A percentile compares a stretch with the other conserved stretches of the same genome.
Conservation (phyloP, 371 early-diverging fungal genomes). For the Mortierella sp. region DNA sequence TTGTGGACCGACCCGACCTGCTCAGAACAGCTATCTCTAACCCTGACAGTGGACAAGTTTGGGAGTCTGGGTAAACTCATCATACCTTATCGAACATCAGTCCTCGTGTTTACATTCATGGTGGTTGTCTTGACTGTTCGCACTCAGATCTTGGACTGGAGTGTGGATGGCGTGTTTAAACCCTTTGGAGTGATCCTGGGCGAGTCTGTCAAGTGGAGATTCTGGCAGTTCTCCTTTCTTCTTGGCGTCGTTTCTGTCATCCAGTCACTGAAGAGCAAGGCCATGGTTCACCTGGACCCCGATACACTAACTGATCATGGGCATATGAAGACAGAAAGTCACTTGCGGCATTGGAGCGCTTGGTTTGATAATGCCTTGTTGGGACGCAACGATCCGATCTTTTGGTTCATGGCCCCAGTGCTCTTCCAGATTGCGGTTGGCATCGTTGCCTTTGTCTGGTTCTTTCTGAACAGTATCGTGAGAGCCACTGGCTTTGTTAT, state of each 20-base stretch:
- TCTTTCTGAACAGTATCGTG: constrained; percentile 46
- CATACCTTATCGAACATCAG: constrained; percentile 76
- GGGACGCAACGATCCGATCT: constrained; percentile 67
- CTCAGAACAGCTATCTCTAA: constrained; percentile 58
- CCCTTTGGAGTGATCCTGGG: constrained; percentile 25
- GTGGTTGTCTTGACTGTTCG: constrained; percentile 66
- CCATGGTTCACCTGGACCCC: not conserved
- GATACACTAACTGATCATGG: no score
- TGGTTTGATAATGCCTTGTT: constrained; percentile 56
- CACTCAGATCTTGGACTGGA: constrained; percentile 72
- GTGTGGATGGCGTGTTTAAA: constrained; percentile 29
- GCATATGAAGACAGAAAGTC: not conserved
- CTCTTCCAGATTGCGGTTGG: constrained; percentile 65
- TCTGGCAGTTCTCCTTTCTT: constrained; percentile 18
- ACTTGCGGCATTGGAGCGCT: not conserved
- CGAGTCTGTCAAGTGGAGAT: constrained; percentile 1
- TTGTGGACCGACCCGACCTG: constrained; percentile 75
- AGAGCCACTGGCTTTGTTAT: constrained; percentile 12
- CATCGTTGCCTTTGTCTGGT: constrained; percentile 61
- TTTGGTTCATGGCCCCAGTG: constrained; percentile 68
- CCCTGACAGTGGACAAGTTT: constrained; percentile 73
- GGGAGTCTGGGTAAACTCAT: constrained; percentile 78
- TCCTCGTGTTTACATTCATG: constrained; percentile 73
- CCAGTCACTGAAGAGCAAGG: constrained; percentile 17
- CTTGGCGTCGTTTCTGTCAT: constrained; percentile 10